Percentiles rank a stretch among this genome's conserved stretches.
phyloP scores from a whole-genome alignment of 208 protist species.

The Wallacemonas sp. region DNA sequence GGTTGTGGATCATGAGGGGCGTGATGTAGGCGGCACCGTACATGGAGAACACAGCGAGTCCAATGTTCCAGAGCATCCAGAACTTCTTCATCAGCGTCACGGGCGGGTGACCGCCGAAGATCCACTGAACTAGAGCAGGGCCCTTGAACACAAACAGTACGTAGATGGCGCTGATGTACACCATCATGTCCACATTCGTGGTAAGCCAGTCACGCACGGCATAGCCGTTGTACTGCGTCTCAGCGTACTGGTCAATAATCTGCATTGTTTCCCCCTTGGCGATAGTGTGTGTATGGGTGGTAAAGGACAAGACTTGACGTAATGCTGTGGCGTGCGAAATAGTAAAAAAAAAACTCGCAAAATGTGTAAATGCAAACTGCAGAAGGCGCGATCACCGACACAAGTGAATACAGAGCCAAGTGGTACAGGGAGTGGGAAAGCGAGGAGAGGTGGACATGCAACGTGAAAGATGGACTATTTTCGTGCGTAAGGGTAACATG shows the following conservation, averaged over 20 bases:
- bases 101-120: slow-evolving; percentile 39
- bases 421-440: too few relatives aligned
- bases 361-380: background rate
- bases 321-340: too few relatives aligned
- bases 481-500: background rate
- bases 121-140: background rate
- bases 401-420: too few relatives aligned
- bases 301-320: too few relatives aligned
- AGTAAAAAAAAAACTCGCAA: too few relatives aligned
- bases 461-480: too few relatives aligned
- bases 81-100: slow-evolving; percentile 47
- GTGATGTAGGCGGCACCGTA: slow-evolving; percentile 59
- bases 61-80: slow-evolving; percentile 86
- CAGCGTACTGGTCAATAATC: slow-evolving; percentile 47
- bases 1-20: slow-evolving; percentile 32
- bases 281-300: background rate
- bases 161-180: slow-evolving; percentile 58
- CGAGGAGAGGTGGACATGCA: too few relatives aligned
- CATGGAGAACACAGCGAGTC: slow-evolving; percentile 82
- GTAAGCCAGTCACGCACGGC: slow-evolving; percentile 33
- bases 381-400: too few relatives aligned
- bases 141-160: slow-evolving; percentile 55
- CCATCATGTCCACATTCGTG: slow-evolving; percentile 44
- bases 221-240: slow-evolving; percentile 43
- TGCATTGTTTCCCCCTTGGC: slow-evolving; percentile 30